phyloP scores from a whole-genome alignment of 352 stramenopile genomes.

The Pythium grandisporangium region DNA sequence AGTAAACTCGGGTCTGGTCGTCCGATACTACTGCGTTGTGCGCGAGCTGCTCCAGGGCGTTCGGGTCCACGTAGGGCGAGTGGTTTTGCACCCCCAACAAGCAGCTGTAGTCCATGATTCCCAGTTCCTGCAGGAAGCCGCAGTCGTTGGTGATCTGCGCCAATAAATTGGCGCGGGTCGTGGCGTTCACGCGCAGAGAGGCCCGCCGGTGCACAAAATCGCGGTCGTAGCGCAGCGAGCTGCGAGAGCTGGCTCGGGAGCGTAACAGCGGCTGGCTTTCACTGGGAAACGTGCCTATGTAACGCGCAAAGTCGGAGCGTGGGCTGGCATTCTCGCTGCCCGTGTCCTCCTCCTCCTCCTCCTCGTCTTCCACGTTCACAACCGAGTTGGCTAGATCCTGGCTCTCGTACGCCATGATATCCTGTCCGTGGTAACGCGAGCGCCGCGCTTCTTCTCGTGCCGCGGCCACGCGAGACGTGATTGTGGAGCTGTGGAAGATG shows the following conservation, averaged over 20 bases:
- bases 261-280: slow-evolving; percentile 50
- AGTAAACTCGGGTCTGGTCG: slow-evolving; percentile 66
- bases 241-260: slow-evolving; percentile 35
- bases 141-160: slow-evolving; percentile 79
- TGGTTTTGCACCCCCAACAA: slow-evolving; percentile 69
- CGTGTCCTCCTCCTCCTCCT: slow-evolving; percentile 2
- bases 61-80: slow-evolving; percentile 26
- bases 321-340: neutral
- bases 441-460: neutral
- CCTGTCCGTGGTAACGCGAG: slow-evolving; percentile 5
- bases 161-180: slow-evolving; percentile 60
- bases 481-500: slow-evolving; percentile 59
- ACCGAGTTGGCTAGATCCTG: slow-evolving; percentile 2
- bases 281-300: slow-evolving; percentile 16
- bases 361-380: neutral
- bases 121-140: slow-evolving; percentile 75
- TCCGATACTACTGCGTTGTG: slow-evolving; percentile 78
- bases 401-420: slow-evolving; percentile 6
- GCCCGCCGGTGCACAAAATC: slow-evolving; percentile 68
- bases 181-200: slow-evolving; percentile 59
- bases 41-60: slow-evolving; percentile 38
- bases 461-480: neutral
- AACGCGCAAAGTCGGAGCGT: slow-evolving; percentile 1
- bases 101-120: slow-evolving; percentile 86
- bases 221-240: slow-evolving; percentile 61